These are phyloP conservation scores for Aurantiochytrium sp. DNA, from an alignment of 108 stramenopile species.

Conservation along the genomic window DNA sequence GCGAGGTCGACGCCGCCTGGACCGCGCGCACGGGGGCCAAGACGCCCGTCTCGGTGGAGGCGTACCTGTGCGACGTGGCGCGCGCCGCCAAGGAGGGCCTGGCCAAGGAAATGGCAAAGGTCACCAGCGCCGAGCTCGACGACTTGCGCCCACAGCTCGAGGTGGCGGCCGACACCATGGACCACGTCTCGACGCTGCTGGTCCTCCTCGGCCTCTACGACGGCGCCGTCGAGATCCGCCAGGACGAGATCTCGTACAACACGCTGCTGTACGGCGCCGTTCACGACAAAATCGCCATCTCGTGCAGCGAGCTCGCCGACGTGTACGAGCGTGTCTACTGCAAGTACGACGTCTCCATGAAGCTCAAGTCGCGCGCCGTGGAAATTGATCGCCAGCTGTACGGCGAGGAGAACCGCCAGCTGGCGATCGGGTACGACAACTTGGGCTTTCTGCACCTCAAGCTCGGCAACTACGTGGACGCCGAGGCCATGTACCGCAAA, in stretches of 20 bases:
- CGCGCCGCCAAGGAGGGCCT: background rate
- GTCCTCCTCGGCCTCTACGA: background rate
- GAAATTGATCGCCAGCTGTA: background rate
- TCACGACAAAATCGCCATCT: conserved; percentile 21
- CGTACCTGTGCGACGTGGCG: background rate
- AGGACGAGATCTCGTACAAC: conserved; percentile 10
- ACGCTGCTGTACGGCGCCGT: background rate
- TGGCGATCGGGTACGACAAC: conserved; percentile 19
- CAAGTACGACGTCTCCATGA: conserved; percentile 19
- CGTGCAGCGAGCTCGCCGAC: conserved; percentile 22
- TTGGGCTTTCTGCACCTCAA: background rate
- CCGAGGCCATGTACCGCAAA: background rate
- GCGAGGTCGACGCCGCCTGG: background rate
- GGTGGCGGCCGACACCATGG: background rate
- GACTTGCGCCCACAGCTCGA: background rate
- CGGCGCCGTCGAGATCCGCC: background rate
- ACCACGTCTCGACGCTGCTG: background rate
- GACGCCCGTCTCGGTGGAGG: background rate
- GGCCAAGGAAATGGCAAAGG: background rate
- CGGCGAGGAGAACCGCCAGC: background rate
- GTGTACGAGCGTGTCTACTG: conserved; percentile 25
- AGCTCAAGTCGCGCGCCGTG: background rate
- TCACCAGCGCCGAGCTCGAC: background rate
- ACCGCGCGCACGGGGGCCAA: background rate
- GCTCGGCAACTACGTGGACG: background rate